Percentiles rank a stretch among this genome's conserved stretches.
Evolutionary conservation across 2,329 filamentous ascomycete species (phyloP).

Genomic region (Cryoendolithus antarcticus): DNA sequence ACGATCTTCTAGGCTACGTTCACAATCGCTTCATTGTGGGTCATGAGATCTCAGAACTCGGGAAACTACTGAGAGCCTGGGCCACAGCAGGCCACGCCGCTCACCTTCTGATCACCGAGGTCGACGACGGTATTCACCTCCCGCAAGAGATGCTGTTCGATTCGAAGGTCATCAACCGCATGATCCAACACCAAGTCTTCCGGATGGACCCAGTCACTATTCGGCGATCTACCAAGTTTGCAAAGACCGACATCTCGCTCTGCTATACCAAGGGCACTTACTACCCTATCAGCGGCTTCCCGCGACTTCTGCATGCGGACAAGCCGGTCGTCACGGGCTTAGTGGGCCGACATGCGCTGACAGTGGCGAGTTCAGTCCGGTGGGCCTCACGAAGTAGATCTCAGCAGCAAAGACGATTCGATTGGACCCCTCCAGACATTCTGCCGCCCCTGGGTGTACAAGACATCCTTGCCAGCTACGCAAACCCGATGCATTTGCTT

Average conservation of each 20-base stretch:
- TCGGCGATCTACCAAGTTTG: neutral
- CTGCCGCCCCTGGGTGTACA: neutral
- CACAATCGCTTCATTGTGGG: neutral
- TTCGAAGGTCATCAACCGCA: neutral
- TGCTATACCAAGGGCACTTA: neutral
- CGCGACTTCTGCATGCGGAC: neutral
- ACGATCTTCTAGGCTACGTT: neutral
- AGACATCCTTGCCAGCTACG: constrained; percentile 1
- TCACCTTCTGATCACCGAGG: neutral
- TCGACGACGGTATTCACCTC: neutral
- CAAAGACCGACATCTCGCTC: constrained; percentile 1
- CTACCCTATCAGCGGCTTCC: constrained; percentile 1
- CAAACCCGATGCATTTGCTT: neutral
- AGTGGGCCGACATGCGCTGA: neutral
- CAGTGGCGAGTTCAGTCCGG: neutral
- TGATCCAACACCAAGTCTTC: constrained; percentile 1
- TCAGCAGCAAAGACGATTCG: constrained; percentile 1
- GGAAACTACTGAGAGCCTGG: neutral
- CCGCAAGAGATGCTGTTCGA: neutral
- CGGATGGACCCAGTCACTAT: constrained; percentile 1
- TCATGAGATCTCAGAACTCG: neutral
- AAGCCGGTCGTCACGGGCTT: neutral
- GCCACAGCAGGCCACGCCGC: constrained; percentile 1
- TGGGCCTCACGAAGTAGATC: constrained; percentile 1
- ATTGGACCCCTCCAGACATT: constrained; percentile 1